Conservation (phyloP, 2,329 filamentous ascomycete genomes). For the Apiospora rasikravindrae region DNA sequence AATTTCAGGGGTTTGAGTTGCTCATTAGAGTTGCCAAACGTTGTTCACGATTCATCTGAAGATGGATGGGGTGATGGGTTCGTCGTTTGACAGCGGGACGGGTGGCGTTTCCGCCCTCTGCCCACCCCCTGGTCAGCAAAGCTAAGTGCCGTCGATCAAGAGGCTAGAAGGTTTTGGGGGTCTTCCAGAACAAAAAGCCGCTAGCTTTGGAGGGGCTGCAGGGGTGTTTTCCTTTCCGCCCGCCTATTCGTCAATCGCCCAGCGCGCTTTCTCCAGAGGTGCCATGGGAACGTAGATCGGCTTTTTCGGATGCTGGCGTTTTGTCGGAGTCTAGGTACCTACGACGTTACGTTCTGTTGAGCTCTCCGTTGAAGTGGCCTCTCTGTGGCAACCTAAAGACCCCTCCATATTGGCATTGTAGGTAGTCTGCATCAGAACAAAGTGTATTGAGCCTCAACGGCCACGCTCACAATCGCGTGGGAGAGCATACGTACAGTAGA, state of each 20-base stretch:
- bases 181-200: background rate
- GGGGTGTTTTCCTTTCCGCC: background rate
- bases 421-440: no score
- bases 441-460: no score
- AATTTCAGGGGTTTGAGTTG: background rate
- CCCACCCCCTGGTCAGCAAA: background rate
- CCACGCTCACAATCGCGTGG: no score
- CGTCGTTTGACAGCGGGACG: constrained; percentile 1
- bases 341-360: background rate
- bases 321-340: no score
- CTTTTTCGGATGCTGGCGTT: background rate
- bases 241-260: background rate
- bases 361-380: background rate
- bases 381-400: background rate
- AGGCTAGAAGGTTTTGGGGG: background rate
- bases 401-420: background rate
- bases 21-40: background rate
- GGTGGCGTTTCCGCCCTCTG: constrained; percentile 8
- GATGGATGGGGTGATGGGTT: background rate
- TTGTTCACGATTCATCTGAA: background rate
- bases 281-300: background rate
- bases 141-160: background rate
- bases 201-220: background rate
- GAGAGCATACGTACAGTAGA: no score
- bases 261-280: background rate